phyloP scores from a whole-genome alignment of 441 rosid species.

The Adansonia madagascariensis region DNA sequence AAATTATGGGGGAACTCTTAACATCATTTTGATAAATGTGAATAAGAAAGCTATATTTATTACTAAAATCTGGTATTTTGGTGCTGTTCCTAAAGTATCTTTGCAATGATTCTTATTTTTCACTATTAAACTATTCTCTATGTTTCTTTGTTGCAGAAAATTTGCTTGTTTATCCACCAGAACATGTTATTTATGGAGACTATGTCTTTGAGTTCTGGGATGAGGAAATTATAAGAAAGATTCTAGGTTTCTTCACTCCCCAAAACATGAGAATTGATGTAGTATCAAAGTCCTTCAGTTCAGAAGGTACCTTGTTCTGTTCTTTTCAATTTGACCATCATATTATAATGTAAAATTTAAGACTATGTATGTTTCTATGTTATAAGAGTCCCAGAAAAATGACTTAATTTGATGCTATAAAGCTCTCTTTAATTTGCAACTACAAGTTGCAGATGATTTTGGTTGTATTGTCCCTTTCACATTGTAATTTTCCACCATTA shows the following conservation, averaged over 20 bases:
- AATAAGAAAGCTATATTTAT: background rate
- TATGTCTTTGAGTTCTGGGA: constrained; percentile 85
- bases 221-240: constrained; percentile 61
- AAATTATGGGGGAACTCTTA: background rate
- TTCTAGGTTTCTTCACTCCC: constrained; percentile 74
- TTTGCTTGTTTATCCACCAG: constrained; percentile 76
- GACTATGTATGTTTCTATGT: constrained; percentile 5
- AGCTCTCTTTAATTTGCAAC: constrained; percentile 9
- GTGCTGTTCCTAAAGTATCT: constrained; percentile 12
- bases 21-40: background rate
- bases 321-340: background rate
- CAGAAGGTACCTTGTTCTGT: constrained; percentile 54
- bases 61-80: constrained; percentile 4
- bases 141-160: constrained; percentile 64
- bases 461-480: constrained; percentile 5
- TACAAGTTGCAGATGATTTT: background rate
- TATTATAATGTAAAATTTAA: background rate
- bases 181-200: constrained; percentile 89
- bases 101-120: constrained; percentile 18
- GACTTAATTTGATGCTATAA: constrained; percentile 11
- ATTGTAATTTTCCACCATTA: background rate
- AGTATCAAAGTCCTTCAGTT: constrained; percentile 65
- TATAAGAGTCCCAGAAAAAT: background rate
- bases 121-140: constrained; percentile 5
- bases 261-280: constrained; percentile 96